Evolutionary conservation across 345 rosid genomes (phyloP).

Genomic region (Citrus unshiu): DNA sequence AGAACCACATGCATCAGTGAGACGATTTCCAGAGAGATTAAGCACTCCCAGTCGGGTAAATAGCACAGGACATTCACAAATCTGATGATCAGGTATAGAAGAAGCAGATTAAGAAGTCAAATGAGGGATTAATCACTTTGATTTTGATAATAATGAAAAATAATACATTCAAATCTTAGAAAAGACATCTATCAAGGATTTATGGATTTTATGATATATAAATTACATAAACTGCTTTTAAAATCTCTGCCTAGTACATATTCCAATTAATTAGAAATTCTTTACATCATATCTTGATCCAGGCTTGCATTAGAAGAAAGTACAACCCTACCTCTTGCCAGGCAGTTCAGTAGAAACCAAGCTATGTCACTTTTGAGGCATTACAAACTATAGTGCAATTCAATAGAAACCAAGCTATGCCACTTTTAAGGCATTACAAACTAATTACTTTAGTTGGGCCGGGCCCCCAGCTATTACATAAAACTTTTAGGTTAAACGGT

Average conservation of each 20-base stretch:
- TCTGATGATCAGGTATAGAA: constrained; percentile 40
- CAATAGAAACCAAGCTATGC: not conserved
- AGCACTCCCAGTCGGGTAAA: constrained; percentile 84
- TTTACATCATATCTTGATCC: not conserved
- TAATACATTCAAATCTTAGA: not conserved
- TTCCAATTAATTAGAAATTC: not conserved
- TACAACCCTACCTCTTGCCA: not conserved
- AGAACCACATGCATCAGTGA: constrained; percentile 97
- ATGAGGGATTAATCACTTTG: not conserved
- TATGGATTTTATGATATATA: not conserved
- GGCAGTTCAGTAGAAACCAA: not conserved
- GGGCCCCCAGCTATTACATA: not conserved
- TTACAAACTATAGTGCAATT: not conserved
- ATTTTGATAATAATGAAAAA: not conserved
- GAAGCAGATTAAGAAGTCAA: constrained; percentile 17
- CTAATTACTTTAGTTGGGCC: not conserved
- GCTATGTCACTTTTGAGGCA: not conserved
- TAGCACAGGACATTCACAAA: constrained; percentile 87
- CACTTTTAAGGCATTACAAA: not conserved
- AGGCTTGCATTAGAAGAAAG: not conserved
- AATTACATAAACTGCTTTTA: not conserved
- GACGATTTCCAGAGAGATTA: constrained; percentile 88
- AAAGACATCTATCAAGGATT: not conserved
- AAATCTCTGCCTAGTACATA: not conserved
- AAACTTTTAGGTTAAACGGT: not conserved